Conservation (phyloP, 2,329 filamentous ascomycete genomes). For the Rhexocercosporidium sp. region DNA sequence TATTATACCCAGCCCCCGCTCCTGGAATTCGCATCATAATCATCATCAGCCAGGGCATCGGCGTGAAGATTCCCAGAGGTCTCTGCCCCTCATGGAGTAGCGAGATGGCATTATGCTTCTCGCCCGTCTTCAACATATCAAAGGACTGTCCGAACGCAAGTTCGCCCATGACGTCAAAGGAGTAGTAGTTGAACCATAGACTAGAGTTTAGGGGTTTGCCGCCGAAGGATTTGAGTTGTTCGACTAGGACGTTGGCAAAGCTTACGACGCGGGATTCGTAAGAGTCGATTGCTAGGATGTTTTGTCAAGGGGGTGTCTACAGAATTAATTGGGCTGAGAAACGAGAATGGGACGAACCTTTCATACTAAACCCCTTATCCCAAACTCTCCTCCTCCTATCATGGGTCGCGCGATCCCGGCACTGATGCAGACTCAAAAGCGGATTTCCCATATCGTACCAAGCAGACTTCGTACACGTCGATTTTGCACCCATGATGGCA, state of each 20-base stretch:
- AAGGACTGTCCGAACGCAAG: slow-evolving; percentile 37
- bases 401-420: slow-evolving; percentile 30
- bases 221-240: slow-evolving; percentile 18
- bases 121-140: slow-evolving; percentile 31
- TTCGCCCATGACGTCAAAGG: slow-evolving; percentile 40
- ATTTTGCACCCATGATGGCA: slow-evolving; percentile 25
- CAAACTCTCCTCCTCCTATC: slow-evolving; percentile 34
- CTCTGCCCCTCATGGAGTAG: slow-evolving; percentile 22
- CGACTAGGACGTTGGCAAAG: slow-evolving; percentile 28
- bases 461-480: slow-evolving; percentile 30
- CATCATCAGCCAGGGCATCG: slow-evolving; percentile 33
- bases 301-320: background rate
- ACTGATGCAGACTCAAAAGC: slow-evolving; percentile 23
- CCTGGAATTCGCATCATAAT: slow-evolving; percentile 31
- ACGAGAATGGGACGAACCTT: slow-evolving; percentile 21
- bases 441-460: slow-evolving; percentile 35
- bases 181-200: slow-evolving; percentile 34
- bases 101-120: slow-evolving; percentile 24
- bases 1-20: slow-evolving; percentile 5
- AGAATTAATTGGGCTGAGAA: background rate
- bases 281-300: slow-evolving; percentile 27
- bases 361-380: slow-evolving; percentile 35
- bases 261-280: slow-evolving; percentile 34
- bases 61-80: slow-evolving; percentile 25
- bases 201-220: slow-evolving; percentile 32